Conservation (phyloP, 2,329 filamentous ascomycete genomes). For the Exophiala aquamarina region DNA sequence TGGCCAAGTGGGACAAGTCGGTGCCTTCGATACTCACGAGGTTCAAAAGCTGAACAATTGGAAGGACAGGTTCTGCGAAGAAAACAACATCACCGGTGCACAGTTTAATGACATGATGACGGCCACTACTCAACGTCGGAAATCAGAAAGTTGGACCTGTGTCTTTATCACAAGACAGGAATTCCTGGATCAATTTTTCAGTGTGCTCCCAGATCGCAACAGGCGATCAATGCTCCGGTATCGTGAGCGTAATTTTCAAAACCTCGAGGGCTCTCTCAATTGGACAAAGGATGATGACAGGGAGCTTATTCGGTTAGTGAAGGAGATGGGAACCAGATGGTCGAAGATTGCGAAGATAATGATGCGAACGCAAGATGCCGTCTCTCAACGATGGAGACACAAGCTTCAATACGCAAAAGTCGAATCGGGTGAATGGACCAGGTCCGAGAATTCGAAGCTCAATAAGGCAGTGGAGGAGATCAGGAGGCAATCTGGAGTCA, state of each 20-base stretch:
- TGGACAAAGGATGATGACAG: conserved; percentile 44
- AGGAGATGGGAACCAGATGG: conserved; percentile 37
- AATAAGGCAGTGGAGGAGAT: conserved; percentile 28
- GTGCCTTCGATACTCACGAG: conserved; percentile 23
- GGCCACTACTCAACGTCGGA: conserved; percentile 15
- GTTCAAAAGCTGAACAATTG: conserved; percentile 21
- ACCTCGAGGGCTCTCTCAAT: conserved; percentile 36
- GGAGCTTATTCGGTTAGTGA: conserved; percentile 37
- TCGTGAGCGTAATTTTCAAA: conserved; percentile 44
- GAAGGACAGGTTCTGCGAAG: conserved; percentile 25
- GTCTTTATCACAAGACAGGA: conserved; percentile 31
- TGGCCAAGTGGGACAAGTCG: conserved; percentile 2
- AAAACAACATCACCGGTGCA: conserved; percentile 17
- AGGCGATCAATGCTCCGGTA: conserved; percentile 41
- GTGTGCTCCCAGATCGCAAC: conserved; percentile 37
- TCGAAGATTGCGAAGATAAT: conserved; percentile 38
- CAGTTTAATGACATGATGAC: conserved; percentile 31
- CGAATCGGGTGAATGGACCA: conserved; percentile 38
- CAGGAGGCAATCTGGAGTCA: conserved; percentile 16
- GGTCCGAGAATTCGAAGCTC: conserved; percentile 34
- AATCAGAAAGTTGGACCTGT: conserved; percentile 13
- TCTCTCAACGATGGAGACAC: conserved; percentile 45
- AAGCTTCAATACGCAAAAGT: conserved; percentile 39
- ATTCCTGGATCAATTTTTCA: conserved; percentile 39
- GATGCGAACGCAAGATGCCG: conserved; percentile 41